Percentiles rank a stretch among this genome's conserved stretches.
phyloP scores from a whole-genome alignment of 768 basidiomycete genomes.

The Tulasnella sp. region DNA sequence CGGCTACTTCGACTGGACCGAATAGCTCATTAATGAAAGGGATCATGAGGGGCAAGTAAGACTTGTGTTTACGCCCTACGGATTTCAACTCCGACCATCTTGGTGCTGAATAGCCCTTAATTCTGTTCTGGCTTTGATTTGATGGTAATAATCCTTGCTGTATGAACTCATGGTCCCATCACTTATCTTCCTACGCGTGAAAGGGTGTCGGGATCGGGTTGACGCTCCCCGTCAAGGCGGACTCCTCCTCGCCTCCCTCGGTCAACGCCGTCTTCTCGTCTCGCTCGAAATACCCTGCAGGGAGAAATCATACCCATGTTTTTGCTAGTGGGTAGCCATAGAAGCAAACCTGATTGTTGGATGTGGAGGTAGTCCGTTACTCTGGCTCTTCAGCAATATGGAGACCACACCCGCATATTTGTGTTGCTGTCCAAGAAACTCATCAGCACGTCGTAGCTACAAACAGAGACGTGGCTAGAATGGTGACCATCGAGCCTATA shows the following conservation, averaged over 20 bases:
- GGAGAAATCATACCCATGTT: conserved; percentile 92
- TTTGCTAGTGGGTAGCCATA: conserved; percentile 88
- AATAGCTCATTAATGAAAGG: conserved; percentile 3
- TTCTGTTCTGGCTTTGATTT: conserved; percentile 97
- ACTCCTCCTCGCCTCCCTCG: conserved; percentile 56
- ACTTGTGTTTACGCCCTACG: background rate
- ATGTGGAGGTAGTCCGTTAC: conserved; percentile 19
- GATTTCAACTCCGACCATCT: background rate
- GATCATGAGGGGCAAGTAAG: conserved; percentile 8
- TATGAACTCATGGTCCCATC: background rate
- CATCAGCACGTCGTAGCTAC: too few species aligned
- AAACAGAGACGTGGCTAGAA: too few species aligned
- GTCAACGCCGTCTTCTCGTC: conserved; percentile 84
- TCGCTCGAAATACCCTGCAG: conserved; percentile 94
- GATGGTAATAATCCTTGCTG: conserved; percentile 48
- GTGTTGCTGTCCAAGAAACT: too few species aligned
- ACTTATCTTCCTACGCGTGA: background rate
- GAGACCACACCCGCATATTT: too few species aligned
- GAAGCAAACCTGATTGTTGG: conserved; percentile 24
- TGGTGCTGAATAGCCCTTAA: conserved; percentile 67
- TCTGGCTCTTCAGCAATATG: conserved; percentile 72
- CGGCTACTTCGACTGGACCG: background rate
- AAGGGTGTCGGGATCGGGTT: conserved; percentile 88
- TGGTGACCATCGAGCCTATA: too few species aligned
- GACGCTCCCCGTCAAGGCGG: conserved; percentile 61